Conservation (phyloP, 805 yeast species). For the Pichia nakasei region DNA sequence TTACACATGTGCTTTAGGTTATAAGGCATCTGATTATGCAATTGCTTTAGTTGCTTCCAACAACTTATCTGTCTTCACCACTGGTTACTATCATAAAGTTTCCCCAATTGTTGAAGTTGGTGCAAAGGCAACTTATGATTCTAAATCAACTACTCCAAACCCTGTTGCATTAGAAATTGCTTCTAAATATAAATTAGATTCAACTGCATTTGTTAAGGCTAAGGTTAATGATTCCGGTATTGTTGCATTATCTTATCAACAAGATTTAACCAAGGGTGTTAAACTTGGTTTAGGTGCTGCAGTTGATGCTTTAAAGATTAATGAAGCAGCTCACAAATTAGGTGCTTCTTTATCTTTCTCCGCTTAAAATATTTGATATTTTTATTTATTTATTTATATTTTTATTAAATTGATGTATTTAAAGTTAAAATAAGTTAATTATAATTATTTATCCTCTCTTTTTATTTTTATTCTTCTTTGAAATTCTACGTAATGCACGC, state of each 20-base stretch:
- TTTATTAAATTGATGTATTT: background rate
- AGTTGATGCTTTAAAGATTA: slow-evolving; percentile 88
- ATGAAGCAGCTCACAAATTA: slow-evolving; percentile 96
- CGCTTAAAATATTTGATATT: slow-evolving; percentile 44
- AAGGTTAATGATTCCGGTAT: slow-evolving; percentile 95
- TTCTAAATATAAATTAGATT: slow-evolving; percentile 86
- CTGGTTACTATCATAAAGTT: slow-evolving; percentile 95
- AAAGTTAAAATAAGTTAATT: background rate
- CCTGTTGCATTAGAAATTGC: slow-evolving; percentile 93
- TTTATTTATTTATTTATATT: background rate
- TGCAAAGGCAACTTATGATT: slow-evolving; percentile 95
- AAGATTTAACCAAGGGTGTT: slow-evolving; percentile 92
- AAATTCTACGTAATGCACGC: slow-evolving; percentile 83
- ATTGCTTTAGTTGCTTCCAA: slow-evolving; percentile 76
- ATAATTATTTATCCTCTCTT: background rate
- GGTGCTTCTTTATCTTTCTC: slow-evolving; percentile 92
- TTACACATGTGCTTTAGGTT: slow-evolving; percentile 90
- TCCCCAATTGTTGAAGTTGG: slow-evolving; percentile 91
- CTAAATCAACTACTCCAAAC: slow-evolving; percentile 62
- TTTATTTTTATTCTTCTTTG: slow-evolving; percentile 71
- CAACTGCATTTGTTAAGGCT: slow-evolving; percentile 86
- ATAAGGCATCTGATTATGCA: slow-evolving; percentile 80
- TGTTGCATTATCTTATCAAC: slow-evolving; percentile 89
- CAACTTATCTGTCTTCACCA: slow-evolving; percentile 83
- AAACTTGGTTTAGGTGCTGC: slow-evolving; percentile 95